Base-by-base conservation (phyloP, 495 filamentous ascomycete genomes). In the Aspergillus diversus region DNA sequence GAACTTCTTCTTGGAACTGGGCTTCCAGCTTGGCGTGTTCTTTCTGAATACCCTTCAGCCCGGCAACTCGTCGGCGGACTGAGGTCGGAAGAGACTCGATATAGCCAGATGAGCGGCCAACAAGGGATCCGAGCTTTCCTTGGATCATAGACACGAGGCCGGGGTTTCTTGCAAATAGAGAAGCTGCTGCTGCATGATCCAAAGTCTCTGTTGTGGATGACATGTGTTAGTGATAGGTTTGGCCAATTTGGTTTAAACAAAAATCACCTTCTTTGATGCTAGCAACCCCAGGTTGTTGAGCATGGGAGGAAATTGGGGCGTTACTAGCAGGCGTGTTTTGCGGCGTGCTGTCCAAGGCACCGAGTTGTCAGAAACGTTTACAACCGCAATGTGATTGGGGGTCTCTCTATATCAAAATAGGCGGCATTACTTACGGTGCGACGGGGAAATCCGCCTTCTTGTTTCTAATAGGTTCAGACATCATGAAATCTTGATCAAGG, bases 11-110 rank as follows among this genome's bases (percentile, higher is more conserved):
- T 75, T 99, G 96, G 77, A 98, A 97, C 76, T 97, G 89, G 58
- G 92, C 92, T 83, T 99, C 96, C 66, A 99, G 87, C 81, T 97
- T 97, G 55, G 93, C 88, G 80, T 99, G 96, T 68, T 98, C 96
- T 78, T 97, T 98, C 76, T 99, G 96, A 61, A 99, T 90, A 70
- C 94, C 96, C 81, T 98, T 98, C 37, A 99, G 81, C 63, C 96
- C 96, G 51, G 92, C 87, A 58, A 99, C 94, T 68, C 96, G 93
- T 66, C 91, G 90, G 73, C 93, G 92, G 69, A 99, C 96, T 27
- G 86, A 82, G 47, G 85, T 79, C 33, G 96, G 95, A 16, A 99
- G 88, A 21, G 92, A 95, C 80, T 99, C 96, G 68, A 99, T 92
- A 79, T 99, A 99, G 66, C 96, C 96, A 21, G 95, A 98, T 51